These are phyloP conservation scores for Ustilago bromivora DNA, from an alignment of 1,284 basidiomycete genomes.

Conservation along the genomic window DNA sequence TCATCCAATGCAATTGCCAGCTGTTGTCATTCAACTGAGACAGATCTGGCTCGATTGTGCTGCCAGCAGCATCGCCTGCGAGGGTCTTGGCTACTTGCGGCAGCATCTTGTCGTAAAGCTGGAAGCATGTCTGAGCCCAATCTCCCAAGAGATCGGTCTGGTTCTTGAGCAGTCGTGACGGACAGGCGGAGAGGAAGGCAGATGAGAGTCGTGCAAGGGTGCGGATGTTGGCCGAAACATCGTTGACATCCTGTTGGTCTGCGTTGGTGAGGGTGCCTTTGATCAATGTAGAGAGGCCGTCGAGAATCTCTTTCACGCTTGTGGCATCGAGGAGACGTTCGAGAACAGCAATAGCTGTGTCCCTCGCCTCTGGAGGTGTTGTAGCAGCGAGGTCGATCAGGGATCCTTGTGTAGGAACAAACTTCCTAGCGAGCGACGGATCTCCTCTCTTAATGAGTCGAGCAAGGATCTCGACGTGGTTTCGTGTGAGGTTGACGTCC, in stretches of 20 bases:
- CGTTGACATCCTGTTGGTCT: neutral
- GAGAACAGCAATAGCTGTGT: constrained; percentile 13
- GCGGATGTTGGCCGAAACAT: constrained; percentile 10
- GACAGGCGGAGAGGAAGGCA: constrained; percentile 29
- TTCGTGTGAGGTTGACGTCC: neutral
- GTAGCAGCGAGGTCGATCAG: constrained; percentile 45
- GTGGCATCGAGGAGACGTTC: constrained; percentile 47
- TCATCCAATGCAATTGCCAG: constrained; percentile 45
- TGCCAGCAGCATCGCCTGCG: neutral
- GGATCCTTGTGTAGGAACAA: constrained; percentile 44
- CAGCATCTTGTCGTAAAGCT: constrained; percentile 30
- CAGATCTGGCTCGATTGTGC: constrained; percentile 5
- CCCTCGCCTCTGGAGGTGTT: constrained; percentile 9
- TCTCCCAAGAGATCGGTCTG: constrained; percentile 3
- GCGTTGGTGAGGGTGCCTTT: neutral
- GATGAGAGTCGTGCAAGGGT: constrained; percentile 29
- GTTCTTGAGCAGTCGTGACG: constrained; percentile 21
- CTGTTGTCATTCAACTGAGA: constrained; percentile 7
- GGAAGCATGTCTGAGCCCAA: constrained; percentile 20
- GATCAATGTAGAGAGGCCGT: constrained; percentile 27
- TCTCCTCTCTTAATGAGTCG: constrained; percentile 50
- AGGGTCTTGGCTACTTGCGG: constrained; percentile 10
- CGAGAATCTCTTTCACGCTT: constrained; percentile 32
- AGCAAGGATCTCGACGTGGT: constrained; percentile 36
- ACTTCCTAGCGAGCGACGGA: constrained; percentile 46